Conservation (phyloP, 78 protist species). For the Monosiga brevicollis region DNA sequence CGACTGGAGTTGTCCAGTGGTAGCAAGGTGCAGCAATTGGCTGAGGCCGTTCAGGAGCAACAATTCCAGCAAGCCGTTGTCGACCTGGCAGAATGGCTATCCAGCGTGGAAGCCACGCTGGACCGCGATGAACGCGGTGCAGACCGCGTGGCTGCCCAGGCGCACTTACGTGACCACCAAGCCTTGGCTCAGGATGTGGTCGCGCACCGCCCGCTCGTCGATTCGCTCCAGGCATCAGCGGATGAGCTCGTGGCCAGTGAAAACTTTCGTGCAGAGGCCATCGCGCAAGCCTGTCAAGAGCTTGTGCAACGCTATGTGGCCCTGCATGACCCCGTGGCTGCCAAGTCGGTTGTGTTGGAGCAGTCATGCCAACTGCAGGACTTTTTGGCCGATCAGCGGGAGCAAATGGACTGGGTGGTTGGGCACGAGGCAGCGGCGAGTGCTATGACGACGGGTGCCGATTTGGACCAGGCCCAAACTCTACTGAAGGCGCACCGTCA, state of each 20-base stretch:
- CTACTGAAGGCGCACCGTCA: not conserved
- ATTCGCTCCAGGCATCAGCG: not conserved
- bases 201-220: not conserved
- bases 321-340: not conserved
- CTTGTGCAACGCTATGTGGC: not conserved
- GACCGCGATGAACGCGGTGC: not conserved
- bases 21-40: not conserved
- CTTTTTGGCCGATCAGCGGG: not conserved
- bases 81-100: not conserved
- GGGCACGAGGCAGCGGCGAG: not conserved
- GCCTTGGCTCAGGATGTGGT: not conserved
- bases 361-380: not conserved
- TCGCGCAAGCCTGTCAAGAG: not conserved
- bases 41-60: not conserved
- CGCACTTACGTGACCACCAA: not conserved
- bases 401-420: not conserved
- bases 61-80: not conserved
- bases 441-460: not conserved
- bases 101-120: not conserved
- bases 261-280: not conserved
- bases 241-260: not conserved
- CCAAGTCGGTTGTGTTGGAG: not conserved
- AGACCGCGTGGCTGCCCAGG: not conserved
- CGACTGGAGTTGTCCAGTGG: too few species aligned
- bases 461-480: not conserved